These are phyloP conservation scores for Populus hybrid DNA, from an alignment of 441 rosid genomes.

Conservation along the genomic window DNA sequence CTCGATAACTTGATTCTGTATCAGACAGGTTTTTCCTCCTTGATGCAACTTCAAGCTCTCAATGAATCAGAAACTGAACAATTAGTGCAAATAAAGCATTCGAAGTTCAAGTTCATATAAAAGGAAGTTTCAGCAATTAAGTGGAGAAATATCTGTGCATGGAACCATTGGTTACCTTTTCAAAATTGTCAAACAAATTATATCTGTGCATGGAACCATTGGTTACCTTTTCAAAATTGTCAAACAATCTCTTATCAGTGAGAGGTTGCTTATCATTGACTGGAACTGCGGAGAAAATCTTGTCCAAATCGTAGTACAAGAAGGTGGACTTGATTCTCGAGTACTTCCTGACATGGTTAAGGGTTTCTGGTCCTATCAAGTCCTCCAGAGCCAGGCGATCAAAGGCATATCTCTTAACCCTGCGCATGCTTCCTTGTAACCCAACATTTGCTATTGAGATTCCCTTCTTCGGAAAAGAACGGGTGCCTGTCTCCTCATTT, in stretches of 20 bases:
- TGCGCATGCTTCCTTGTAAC: slow-evolving; percentile 49
- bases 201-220: background rate
- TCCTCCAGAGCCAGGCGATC: slow-evolving; percentile 85
- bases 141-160: background rate
- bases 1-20: slow-evolving; percentile 57
- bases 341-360: slow-evolving; percentile 73
- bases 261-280: slow-evolving; percentile 62
- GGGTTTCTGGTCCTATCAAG: slow-evolving; percentile 70
- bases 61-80: background rate
- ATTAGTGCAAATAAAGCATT: background rate
- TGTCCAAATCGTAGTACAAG: slow-evolving; percentile 82
- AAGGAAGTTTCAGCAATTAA: too few relatives aligned
- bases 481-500: slow-evolving; percentile 75
- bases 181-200: slow-evolving; percentile 42
- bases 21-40: slow-evolving; percentile 45
- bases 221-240: slow-evolving; percentile 69
- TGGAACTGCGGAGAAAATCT: slow-evolving; percentile 65
- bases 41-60: slow-evolving; percentile 75
- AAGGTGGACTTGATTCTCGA: slow-evolving; percentile 70
- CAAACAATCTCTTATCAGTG: slow-evolving; percentile 65
- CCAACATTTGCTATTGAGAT: slow-evolving; percentile 64
- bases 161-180: slow-evolving; percentile 42
- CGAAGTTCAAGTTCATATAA: background rate
- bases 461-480: slow-evolving; percentile 67
- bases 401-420: slow-evolving; percentile 71